These are phyloP conservation scores for Ceratobasidium theobromae DNA, from an alignment of 1,284 basidiomycete species.

Conservation along the genomic window DNA sequence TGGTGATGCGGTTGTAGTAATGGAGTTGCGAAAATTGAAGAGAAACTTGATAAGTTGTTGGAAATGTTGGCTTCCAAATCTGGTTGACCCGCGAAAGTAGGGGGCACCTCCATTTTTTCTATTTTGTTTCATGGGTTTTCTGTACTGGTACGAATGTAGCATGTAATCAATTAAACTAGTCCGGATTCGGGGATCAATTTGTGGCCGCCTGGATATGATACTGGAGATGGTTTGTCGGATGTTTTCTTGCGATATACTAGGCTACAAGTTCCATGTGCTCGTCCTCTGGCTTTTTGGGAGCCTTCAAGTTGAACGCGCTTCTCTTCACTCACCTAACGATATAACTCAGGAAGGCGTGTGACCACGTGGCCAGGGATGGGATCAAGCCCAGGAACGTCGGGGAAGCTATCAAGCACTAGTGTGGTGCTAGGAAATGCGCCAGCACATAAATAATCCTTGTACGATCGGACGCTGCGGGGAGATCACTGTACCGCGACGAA, in stretches of 20 bases:
- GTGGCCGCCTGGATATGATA: slow-evolving; percentile 38
- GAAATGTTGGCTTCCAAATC: too few relatives aligned
- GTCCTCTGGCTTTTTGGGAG: slow-evolving; percentile 1
- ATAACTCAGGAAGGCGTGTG: slow-evolving; percentile 37
- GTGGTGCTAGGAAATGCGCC: slow-evolving; percentile 40
- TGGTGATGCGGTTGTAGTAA: background rate
- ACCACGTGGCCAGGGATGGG: slow-evolving; percentile 33
- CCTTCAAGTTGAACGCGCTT: slow-evolving; percentile 3
- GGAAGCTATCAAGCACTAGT: slow-evolving; percentile 38
- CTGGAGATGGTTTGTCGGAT: slow-evolving; percentile 34
- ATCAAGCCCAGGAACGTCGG: background rate
- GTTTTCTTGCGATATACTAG: slow-evolving; percentile 36
- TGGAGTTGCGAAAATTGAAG: background rate
- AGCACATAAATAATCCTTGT: slow-evolving; percentile 39
- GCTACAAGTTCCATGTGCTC: slow-evolving; percentile 36
- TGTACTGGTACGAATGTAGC: too few relatives aligned
- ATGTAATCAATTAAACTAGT: too few relatives aligned
- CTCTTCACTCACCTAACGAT: slow-evolving; percentile 34
- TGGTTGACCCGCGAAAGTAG: too few relatives aligned
- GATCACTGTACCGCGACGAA: background rate
- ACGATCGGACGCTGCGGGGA: background rate
- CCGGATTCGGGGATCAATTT: slow-evolving; percentile 32
- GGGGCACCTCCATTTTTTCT: background rate
- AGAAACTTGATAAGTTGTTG: background rate
- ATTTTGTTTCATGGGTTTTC: background rate